phyloP scores from a whole-genome alignment of 805 yeast genomes.

The Cyberlindnera japonica region DNA sequence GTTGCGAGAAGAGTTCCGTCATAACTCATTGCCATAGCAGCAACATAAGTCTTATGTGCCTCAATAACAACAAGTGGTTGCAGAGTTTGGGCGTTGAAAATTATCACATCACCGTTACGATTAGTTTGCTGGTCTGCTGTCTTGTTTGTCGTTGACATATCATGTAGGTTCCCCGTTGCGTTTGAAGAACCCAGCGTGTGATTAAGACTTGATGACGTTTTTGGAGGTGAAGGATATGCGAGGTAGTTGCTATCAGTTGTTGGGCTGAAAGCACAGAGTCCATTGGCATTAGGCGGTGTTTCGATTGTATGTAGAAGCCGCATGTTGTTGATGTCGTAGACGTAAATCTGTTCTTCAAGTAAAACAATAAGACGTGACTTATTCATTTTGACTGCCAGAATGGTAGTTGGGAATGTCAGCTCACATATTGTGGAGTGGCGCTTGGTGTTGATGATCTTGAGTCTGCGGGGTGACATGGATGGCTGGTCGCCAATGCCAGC shows the following conservation, averaged over 20 bases:
- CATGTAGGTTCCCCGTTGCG: background rate
- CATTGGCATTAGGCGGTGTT: conserved; percentile 44
- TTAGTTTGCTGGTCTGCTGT: conserved; percentile 25
- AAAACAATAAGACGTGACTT: conserved; percentile 61
- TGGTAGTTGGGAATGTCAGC: conserved; percentile 61
- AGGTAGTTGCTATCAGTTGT: conserved; percentile 47
- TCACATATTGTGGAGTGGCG: conserved; percentile 59
- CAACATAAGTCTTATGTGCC: conserved; percentile 69
- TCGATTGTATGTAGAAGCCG: conserved; percentile 56
- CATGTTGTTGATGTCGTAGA: conserved; percentile 72
- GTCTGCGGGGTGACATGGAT: conserved; percentile 69
- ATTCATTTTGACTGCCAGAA: conserved; percentile 60
- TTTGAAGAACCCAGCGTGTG: conserved; percentile 3
- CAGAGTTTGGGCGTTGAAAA: conserved; percentile 57
- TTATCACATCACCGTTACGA: conserved; percentile 61
- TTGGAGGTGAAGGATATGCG: conserved; percentile 78
- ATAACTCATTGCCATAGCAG: conserved; percentile 56
- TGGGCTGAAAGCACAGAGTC: conserved; percentile 61
- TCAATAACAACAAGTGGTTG: conserved; percentile 67
- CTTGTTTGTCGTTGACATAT: background rate
- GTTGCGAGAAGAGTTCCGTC: conserved; percentile 71
- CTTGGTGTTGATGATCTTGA: conserved; percentile 81
- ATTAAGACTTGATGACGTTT: conserved; percentile 30
- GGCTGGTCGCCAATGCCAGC: conserved; percentile 74
- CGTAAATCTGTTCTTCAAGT: conserved; percentile 59